Base-by-base conservation (phyloP, 306 rosid species). In the Acmispon strigosus region DNA sequence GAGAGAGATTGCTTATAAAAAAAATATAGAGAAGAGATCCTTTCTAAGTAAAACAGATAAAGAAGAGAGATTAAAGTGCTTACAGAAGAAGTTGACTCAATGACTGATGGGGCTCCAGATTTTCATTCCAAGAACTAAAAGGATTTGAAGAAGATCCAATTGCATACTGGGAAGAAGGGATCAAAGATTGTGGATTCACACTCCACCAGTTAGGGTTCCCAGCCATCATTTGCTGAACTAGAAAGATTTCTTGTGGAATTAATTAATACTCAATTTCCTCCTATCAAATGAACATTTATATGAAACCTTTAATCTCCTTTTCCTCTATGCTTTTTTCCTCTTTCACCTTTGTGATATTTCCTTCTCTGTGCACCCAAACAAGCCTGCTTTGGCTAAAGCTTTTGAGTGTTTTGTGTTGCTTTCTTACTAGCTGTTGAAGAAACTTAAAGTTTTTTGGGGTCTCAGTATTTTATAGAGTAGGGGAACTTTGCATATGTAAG, bases 181-280 rank as follows among this genome's bases (percentile, higher is more conserved):
- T 78, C 83, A 85, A 76, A 89, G 96, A 79, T 51, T 92, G 89
- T 83, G 87, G 84, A 92, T 81, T 78, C 86, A 86, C 3, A 39
- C 74, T 81, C 96, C 98, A 92, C 95, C 96, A 89, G 76, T 86
- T 92, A 84, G 96, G 96, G 95, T 89, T 87, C 72, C 91, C 89
- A 52, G 89, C 88, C 98, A 92, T 89, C 96, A 92, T 92, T 83
- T 84, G 87, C 78, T 70, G 50, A 72, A 64, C 75, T 66, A 27
- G 49, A 56, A 15, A 20, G 45, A 17, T 61, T 66, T 67, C 60
- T 4, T 55, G 51, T 5, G 24, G 20, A 34, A 72, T 27, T 36
- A 34, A 72, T 27, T 36, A 39, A 8, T 39, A 39, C 43, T 39
- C 43, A 39, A 39, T 39, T 9, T 36, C 10, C 10, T 8, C 11